phyloP scores from a whole-genome alignment of 768 basidiomycete genomes.

The Lactarius evosmus region DNA sequence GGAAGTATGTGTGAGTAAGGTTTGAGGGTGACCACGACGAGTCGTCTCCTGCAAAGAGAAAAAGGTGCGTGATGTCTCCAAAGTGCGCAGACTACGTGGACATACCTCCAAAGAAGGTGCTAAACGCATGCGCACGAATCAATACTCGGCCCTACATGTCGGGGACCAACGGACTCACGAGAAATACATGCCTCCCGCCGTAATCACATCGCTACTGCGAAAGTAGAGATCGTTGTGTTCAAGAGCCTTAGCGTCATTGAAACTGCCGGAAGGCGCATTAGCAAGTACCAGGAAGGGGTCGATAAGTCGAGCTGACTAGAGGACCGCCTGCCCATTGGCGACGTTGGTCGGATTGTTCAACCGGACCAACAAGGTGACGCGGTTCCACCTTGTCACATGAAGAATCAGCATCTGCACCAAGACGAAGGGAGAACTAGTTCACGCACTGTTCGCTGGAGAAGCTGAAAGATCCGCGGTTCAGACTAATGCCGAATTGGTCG shows the following conservation, averaged over 20 bases:
- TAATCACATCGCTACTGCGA: constrained; percentile 50
- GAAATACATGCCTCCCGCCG: constrained; percentile 71
- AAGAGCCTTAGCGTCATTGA: constrained; percentile 64
- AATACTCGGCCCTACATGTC: not conserved
- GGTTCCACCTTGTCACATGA: constrained; percentile 53
- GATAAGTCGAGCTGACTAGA: constrained; percentile 51
- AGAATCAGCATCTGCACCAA: constrained; percentile 6
- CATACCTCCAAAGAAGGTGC: constrained; percentile 80
- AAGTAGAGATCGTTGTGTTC: constrained; percentile 61
- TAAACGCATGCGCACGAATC: constrained; percentile 29
- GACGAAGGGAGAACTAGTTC: constrained; percentile 7
- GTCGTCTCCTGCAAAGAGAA: constrained; percentile 49
- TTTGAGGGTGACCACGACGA: constrained; percentile 66
- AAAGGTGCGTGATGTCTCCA: constrained; percentile 24
- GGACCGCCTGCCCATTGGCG: constrained; percentile 70
- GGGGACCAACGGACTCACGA: constrained; percentile 40
- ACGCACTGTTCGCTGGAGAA: constrained; percentile 64
- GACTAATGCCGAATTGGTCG: constrained; percentile 71
- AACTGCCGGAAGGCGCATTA: constrained; percentile 39
- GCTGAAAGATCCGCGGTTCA: constrained; percentile 62
- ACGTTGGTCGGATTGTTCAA: constrained; percentile 63
- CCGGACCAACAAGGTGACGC: constrained; percentile 70
- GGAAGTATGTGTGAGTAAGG: constrained; percentile 70
- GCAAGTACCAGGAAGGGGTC: not conserved
- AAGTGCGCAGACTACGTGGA: not conserved